These are phyloP conservation scores for Fulvia fulva DNA, from an alignment of 2,329 filamentous ascomycete genomes.

Conservation along the genomic window DNA sequence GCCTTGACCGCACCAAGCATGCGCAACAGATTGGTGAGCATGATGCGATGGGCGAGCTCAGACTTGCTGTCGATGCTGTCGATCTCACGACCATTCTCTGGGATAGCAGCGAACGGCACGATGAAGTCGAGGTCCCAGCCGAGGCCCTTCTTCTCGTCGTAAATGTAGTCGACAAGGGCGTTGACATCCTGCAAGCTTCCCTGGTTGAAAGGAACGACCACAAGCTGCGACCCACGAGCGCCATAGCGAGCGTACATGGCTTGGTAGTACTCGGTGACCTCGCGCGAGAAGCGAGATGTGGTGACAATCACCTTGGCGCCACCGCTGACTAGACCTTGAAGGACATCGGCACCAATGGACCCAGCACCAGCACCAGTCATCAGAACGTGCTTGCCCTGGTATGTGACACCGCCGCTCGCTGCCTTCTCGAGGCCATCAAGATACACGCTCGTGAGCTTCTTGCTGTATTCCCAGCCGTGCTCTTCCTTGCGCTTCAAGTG, in stretches of 20 bases:
- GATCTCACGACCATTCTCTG: slow-evolving; percentile 95
- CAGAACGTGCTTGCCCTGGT: slow-evolving; percentile 89
- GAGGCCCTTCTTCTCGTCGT: slow-evolving; percentile 90
- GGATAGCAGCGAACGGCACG: slow-evolving; percentile 93
- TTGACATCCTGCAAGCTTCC: slow-evolving; percentile 98
- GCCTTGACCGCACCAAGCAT: slow-evolving; percentile 86
- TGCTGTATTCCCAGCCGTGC: slow-evolving; percentile 98
- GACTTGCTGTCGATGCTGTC: slow-evolving; percentile 96
- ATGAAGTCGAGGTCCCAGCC: slow-evolving; percentile 98
- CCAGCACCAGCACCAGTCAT: slow-evolving; percentile 98
- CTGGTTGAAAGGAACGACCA: slow-evolving; percentile 98
- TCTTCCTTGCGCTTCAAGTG: slow-evolving; percentile 92
- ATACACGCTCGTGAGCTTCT: slow-evolving; percentile 92
- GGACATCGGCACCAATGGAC: slow-evolving; percentile 93
- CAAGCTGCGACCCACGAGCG: slow-evolving; percentile 88
- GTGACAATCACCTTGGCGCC: slow-evolving; percentile 96
- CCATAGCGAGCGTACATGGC: slow-evolving; percentile 95
- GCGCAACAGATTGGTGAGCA: slow-evolving; percentile 94
- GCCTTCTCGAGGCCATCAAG: slow-evolving; percentile 88
- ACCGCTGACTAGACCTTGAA: slow-evolving; percentile 92
- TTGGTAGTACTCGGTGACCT: slow-evolving; percentile 99
- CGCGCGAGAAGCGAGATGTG: slow-evolving; percentile 90
- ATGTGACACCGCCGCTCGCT: slow-evolving; percentile 81
- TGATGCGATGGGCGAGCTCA: slow-evolving; percentile 95
- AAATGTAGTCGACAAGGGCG: slow-evolving; percentile 91